phyloP scores from a whole-genome alignment of 176 grass and related monocot species.

The Chrysopogon serrulatus region DNA sequence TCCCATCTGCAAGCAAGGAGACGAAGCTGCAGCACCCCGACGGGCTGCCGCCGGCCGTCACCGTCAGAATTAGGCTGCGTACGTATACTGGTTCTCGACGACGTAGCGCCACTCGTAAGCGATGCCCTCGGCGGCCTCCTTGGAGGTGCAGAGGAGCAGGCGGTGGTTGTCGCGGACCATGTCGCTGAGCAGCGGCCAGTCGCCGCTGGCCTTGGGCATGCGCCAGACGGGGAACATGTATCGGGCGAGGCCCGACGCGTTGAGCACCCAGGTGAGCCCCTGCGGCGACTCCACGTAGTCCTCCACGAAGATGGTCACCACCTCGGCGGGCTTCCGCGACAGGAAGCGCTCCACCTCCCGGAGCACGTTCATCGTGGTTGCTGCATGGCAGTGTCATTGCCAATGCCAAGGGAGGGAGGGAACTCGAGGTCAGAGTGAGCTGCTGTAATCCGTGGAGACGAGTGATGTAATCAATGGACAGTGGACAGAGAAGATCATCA shows the following conservation, averaged over 20 bases:
- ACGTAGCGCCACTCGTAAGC: slow-evolving; percentile 89
- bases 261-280: slow-evolving; percentile 79
- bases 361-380: slow-evolving; percentile 68
- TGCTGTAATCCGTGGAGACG: too few species aligned
- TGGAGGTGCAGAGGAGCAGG: slow-evolving; percentile 83
- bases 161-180: slow-evolving; percentile 78
- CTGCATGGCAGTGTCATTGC: slow-evolving; percentile 11
- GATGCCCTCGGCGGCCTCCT: slow-evolving; percentile 72
- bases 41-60: too few species aligned
- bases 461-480: too few species aligned
- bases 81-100: slow-evolving; percentile 93
- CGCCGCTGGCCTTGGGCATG: slow-evolving; percentile 78
- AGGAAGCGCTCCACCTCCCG: slow-evolving; percentile 74
- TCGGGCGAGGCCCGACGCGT: slow-evolving; percentile 50
- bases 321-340: slow-evolving; percentile 53
- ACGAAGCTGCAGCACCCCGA: too few species aligned
- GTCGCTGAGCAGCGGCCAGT: slow-evolving; percentile 87
- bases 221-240: slow-evolving; percentile 61
- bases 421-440: neutral
- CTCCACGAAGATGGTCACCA: slow-evolving; percentile 81
- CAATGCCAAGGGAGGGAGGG: too few species aligned
- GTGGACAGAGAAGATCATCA: too few species aligned
- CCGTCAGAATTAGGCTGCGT: too few species aligned
- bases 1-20: slow-evolving; percentile 46
- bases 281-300: slow-evolving; percentile 75